Evolutionary conservation across 768 basidiomycete species (phyloP), one percentile per base, ranked within the genome.

Genomic region (Termitomyces sp.): DNA sequence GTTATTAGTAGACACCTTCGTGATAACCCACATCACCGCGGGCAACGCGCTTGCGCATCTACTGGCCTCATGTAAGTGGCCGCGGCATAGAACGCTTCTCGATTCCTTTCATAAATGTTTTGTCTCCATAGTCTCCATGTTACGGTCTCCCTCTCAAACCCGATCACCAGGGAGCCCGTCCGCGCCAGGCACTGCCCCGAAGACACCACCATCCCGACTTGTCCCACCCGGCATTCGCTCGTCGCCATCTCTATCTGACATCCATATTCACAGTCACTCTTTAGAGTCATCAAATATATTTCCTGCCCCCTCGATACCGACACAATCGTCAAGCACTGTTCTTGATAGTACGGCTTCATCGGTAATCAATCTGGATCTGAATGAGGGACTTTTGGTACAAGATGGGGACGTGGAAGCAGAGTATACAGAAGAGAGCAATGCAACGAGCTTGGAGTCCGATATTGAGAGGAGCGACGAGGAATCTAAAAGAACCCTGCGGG

Each of bases 301-400:
- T 51, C 64, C 61, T 51, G 67, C 66, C 41, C 74, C 70, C 40
- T 61, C 68, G 51, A 60, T 64, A 31, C 59, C 59, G 44, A 60
- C 54, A 32, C 66, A 66, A 38, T 61, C 66, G 9, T 60, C 56
- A 13, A 73, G 68, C 53, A 65, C 74, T 27, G 71, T 66, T 41
- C 69, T 83, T 41, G 79, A 84, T 63, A 87, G 85, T 66, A 84
- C 86, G 20, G 81, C 87, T 33, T 89, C 87, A 43, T 91, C 89
- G 35, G 76, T 88, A 18, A 73, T 82, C 61, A 83, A 86, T 63
- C 65, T 88, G 69, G 85, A 88, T 58, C 69, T 83, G 54, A 76
- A 74, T 50, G 88, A 89, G 59, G 84, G 86, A 9, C 85, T 91
- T 50, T 72, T 91, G 39, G 75, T 91, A 42, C 83, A 84, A 61